phyloP scores from a whole-genome alignment of 2,329 filamentous ascomycete genomes.

The Arthrinium phaeospermum region DNA sequence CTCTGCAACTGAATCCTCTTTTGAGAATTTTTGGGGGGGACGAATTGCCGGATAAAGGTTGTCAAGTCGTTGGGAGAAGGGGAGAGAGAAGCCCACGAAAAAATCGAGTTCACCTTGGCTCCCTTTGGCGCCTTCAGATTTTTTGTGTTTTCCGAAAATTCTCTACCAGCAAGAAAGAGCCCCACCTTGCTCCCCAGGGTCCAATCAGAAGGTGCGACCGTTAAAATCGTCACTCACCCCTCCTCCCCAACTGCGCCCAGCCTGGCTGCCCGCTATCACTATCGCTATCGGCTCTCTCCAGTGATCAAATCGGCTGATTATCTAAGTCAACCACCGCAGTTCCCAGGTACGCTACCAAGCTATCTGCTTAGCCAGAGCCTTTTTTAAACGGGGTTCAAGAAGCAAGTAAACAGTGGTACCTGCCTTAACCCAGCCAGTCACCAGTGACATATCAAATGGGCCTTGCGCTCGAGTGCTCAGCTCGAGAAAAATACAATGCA shows the following conservation, averaged over 20 bases:
- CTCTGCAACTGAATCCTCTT: slow-evolving; percentile 55
- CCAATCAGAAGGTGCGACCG: slow-evolving; percentile 18
- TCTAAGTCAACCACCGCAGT: not conserved
- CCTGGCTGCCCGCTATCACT: not conserved
- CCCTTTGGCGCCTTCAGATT: slow-evolving; percentile 14
- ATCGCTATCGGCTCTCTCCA: slow-evolving; percentile 1
- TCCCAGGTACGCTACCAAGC: not conserved
- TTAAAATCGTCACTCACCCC: slow-evolving; percentile 11
- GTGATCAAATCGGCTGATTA: not conserved
- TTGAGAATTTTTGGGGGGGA: slow-evolving; percentile 46
- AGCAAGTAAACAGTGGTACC: not conserved
- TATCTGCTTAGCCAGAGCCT: not conserved
- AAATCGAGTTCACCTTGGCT: slow-evolving; percentile 29
- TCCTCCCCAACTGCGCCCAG: not conserved
- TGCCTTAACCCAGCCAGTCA: not conserved
- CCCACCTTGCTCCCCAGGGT: not conserved
- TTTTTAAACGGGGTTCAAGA: not conserved
- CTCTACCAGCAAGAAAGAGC: slow-evolving; percentile 16
- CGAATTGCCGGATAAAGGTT: slow-evolving; percentile 54
- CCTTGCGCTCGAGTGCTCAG: not conserved
- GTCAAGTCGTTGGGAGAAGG: slow-evolving; percentile 50
- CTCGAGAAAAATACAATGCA: too few species aligned
- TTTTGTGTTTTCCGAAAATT: slow-evolving; percentile 29
- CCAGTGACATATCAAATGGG: not conserved
- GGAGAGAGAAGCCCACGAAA: slow-evolving; percentile 42